These are phyloP conservation scores for Cinnamomum micranthum DNA, from an alignment of 164 flowering plant genomes.

Conservation along the genomic window DNA sequence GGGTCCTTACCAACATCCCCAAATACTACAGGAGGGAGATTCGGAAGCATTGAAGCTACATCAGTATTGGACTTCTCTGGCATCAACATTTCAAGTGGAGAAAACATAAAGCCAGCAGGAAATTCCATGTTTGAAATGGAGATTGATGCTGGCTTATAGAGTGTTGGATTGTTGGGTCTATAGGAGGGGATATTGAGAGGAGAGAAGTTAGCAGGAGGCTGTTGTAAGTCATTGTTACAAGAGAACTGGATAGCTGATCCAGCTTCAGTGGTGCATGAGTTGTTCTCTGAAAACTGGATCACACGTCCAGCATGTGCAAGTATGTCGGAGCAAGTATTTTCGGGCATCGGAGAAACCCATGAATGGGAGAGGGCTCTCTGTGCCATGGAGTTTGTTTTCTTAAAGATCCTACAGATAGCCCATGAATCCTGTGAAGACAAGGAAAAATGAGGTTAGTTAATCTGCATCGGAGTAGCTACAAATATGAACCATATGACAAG, in stretches of 20 bases:
- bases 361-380: conserved; percentile 81
- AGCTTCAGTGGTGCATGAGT: conserved; percentile 48
- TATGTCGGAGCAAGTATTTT: conserved; percentile 26
- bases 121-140: conserved; percentile 33
- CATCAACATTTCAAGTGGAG: conserved; percentile 37
- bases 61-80: conserved; percentile 32
- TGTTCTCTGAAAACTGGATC: conserved; percentile 47
- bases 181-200: conserved; percentile 35
- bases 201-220: conserved; percentile 15
- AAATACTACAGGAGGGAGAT: conserved; percentile 27
- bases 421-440: conserved; percentile 72
- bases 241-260: conserved; percentile 36
- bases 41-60: conserved; percentile 39
- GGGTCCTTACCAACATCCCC: conserved; percentile 28
- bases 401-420: conserved; percentile 98
- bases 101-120: conserved; percentile 33
- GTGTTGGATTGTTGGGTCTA: conserved; percentile 25
- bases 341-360: conserved; percentile 51
- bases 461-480: background rate
- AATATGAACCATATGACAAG: background rate
- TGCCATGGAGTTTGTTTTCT: conserved; percentile 72
- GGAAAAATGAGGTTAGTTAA: background rate
- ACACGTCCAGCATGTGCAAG: conserved; percentile 23
- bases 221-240: conserved; percentile 30
- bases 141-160: conserved; percentile 26